Base-by-base conservation (phyloP, 768 basidiomycete genomes). In the Boletus barrowsii region DNA sequence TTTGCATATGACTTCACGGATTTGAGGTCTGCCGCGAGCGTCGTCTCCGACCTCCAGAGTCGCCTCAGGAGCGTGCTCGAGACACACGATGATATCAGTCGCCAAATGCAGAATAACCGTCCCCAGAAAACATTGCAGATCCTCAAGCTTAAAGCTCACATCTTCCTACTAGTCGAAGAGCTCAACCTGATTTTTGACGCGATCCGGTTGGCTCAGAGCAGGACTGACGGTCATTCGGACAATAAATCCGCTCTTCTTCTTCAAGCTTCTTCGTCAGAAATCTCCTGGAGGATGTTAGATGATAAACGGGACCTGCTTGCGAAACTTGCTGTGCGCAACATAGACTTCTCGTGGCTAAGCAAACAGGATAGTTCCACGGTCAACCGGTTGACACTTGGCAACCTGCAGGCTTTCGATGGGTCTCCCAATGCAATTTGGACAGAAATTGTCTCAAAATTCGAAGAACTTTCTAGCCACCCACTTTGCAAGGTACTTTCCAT, bases 221-320 rank as follows among this genome's bases (percentile, higher is more conserved):
- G 87, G 58, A 80, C 73, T 46, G 82, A 83, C 58, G 79, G 83
- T 58, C 80, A 72, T 53, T 77, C 82, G 5, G 87, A 88, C 58
- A 83, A 86, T 58, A 90, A 90, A 63, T 88, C 89, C 2, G 90
- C 92, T 2, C 76, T 93, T 43, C 79, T 90, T 48, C 72, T 96
- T 30, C 86, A 90, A 55, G 87, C 92, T 1, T 85, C 84, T 7
- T 92, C 92, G 0, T 82, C 84, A 7, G 89, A 93, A 68, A 86
- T 98, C 43, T 92, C 90, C 1, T 98, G 94, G 93, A 80, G 80
- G 55, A 94, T 98, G 91, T 72, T 96, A 15, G 88, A 87, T 63
- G 81, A 86, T 42, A 73, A 81, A 39, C 75, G 79, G 45, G 83
- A 86, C 41, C 76, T 95, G 42, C 77, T 96, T 2, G 86, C 91